phyloP scores from a whole-genome alignment of 352 stramenopile genomes.

The Halophytophthora polymorphica region DNA sequence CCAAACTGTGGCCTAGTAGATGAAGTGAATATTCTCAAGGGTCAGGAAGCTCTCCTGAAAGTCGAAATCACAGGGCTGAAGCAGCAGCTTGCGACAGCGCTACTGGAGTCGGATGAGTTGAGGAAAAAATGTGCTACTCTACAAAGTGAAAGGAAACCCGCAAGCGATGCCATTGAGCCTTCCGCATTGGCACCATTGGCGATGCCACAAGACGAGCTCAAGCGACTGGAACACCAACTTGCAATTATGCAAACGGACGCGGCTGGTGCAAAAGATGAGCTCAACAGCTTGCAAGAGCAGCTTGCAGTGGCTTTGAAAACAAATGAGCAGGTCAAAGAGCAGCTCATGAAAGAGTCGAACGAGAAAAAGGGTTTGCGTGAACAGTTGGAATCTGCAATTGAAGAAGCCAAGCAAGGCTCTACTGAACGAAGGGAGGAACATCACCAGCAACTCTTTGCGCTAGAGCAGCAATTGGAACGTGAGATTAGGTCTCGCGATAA shows the following conservation, averaged over 20 bases:
- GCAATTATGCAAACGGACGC: conserved; percentile 14
- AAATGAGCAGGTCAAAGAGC: conserved; percentile 37
- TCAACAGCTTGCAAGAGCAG: conserved; percentile 29
- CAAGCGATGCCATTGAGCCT: conserved; percentile 1
- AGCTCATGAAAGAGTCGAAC: conserved; percentile 39
- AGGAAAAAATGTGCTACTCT: conserved; percentile 10
- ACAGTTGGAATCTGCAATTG: conserved; percentile 18
- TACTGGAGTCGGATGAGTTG: conserved; percentile 12
- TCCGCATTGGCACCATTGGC: conserved; percentile 4
- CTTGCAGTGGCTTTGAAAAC: conserved; percentile 19
- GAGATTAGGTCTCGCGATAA: conserved; percentile 15
- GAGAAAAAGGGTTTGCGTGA: conserved; percentile 37
- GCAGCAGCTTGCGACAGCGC: conserved; percentile 11
- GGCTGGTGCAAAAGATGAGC: conserved; percentile 19
- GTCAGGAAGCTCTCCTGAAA: conserved; percentile 14
- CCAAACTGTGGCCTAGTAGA: conserved; percentile 14
- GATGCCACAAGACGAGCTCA: conserved; percentile 8
- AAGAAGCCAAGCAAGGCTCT: conserved; percentile 8
- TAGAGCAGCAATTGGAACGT: conserved; percentile 21
- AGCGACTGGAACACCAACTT: conserved; percentile 15
- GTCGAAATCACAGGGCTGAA: conserved; percentile 12
- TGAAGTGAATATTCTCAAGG: conserved; percentile 8
- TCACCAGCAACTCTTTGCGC: conserved; percentile 9
- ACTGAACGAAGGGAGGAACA: conserved; percentile 6
- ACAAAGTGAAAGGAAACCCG: conserved; percentile 11